Evolutionary conservation across 1,284 basidiomycete genomes (phyloP), one percentile per base, ranked within the genome.

Genomic region (Apiotrichum sp.): DNA sequence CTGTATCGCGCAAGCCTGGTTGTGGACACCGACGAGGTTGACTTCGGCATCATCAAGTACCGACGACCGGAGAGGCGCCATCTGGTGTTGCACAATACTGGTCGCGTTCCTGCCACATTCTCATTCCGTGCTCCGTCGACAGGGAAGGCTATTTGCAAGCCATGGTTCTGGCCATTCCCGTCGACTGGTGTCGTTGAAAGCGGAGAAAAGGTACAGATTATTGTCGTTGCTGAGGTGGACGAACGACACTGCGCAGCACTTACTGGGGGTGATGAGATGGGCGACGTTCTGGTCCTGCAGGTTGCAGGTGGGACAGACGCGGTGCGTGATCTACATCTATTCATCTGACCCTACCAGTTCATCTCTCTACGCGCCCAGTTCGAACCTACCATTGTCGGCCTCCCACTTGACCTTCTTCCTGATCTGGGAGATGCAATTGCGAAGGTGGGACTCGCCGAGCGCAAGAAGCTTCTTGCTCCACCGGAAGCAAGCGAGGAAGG

Each of bases 1-100:
- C 64, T 72, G 3, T 80, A 78, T 58, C 77, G 80, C 8, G 77
- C 77, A 22, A 75, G 77, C n/a, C 59, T 80, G 53, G 78, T 77
- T 57, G 79, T 79, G 50, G 74, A 74, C 4, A 74, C 70, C 53
- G 74, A 77, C 36, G 77, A 80, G 40, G 61, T 83, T 41, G 74
- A 76, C 14, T 70, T 82, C 57, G 71, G 70, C 1, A 56, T 63
- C 3, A 55, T 72, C 36, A 59, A 50, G 65, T 67, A 68, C 53
- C 52, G 63, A 39, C 62, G 55, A n/a, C 52, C 52, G 5, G 60
- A 59, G 6, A 51, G 52, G 22, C 59, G 64, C 22, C 48, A 63
- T 34, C 22, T 72, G 3, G 61, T 47, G 11, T 47, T 74, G 29
- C 56, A 56, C 6, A 74, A 74, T 57, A 62, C 57, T 1, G 72